Evolutionary conservation across 2,329 filamentous ascomycete genomes (phyloP).

Genomic region (Ophiosphaerella narmari): DNA sequence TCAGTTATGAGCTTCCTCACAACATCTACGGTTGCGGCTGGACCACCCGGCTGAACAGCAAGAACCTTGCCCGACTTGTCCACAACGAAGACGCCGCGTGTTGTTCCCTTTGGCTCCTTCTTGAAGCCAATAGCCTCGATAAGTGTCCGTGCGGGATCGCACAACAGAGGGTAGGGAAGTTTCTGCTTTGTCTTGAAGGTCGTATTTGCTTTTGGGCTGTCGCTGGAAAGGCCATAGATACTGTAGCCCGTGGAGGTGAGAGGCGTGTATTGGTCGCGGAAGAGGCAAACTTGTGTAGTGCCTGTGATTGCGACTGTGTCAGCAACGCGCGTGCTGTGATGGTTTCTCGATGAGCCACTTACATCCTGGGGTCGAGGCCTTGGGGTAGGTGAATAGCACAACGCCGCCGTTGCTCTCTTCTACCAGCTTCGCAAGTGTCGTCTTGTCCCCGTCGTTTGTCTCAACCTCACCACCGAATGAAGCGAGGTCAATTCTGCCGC

Average conservation of each 20-base stretch:
- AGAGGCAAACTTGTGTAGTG: conserved; percentile 90
- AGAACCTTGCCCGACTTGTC: conserved; percentile 82
- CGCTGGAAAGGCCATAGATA: conserved; percentile 88
- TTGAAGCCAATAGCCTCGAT: conserved; percentile 88
- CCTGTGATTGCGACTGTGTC: conserved; percentile 57
- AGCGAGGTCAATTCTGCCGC: conserved; percentile 59
- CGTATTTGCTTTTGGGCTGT: conserved; percentile 89
- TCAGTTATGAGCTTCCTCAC: conserved; percentile 68
- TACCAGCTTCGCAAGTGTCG: conserved; percentile 78
- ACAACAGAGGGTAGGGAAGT: conserved; percentile 85
- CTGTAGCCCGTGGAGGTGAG: conserved; percentile 78
- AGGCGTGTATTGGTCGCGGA: conserved; percentile 80
- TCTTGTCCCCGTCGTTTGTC: conserved; percentile 81
- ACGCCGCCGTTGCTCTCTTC: conserved; percentile 84
- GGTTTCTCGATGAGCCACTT: conserved; percentile 50
- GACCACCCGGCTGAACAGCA: conserved; percentile 73
- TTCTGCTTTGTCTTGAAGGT: conserved; percentile 91
- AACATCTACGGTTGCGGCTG: conserved; percentile 75
- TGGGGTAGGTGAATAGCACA: conserved; percentile 93
- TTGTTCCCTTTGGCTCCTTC: conserved; percentile 79
- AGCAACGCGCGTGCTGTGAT: conserved; percentile 6
- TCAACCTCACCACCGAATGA: conserved; percentile 72
- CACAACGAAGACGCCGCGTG: conserved; percentile 85
- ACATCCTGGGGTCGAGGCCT: conserved; percentile 94
- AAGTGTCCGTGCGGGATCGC: conserved; percentile 74